A percentile compares a stretch with the other conserved stretches of the same genome.
These are phyloP conservation scores for Auriscalpium orientale DNA, from an alignment of 768 basidiomycete genomes.

Conservation along the genomic window DNA sequence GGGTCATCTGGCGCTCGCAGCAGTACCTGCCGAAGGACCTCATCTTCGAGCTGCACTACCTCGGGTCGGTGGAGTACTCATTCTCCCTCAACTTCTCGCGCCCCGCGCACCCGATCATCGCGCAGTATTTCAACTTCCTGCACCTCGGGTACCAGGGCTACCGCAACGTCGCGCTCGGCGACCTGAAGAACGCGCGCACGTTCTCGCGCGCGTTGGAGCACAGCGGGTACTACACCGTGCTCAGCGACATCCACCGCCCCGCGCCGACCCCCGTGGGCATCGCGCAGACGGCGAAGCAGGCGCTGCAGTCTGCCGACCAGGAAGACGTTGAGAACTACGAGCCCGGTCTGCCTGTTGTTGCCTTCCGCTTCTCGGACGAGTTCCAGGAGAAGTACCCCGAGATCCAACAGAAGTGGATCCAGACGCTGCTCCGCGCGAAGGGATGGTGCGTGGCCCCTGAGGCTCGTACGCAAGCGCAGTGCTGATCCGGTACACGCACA, in stretches of 20 bases:
- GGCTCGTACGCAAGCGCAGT: no score
- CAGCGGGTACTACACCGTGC: slow-evolving; percentile 42
- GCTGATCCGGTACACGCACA: background rate
- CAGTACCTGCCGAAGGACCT: slow-evolving; percentile 58
- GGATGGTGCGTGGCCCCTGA: slow-evolving; percentile 28
- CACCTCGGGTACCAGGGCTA: slow-evolving; percentile 54
- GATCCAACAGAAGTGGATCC: slow-evolving; percentile 52
- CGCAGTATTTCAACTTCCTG: slow-evolving; percentile 57
- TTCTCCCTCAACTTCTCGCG: slow-evolving; percentile 60
- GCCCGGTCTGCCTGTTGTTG: slow-evolving; percentile 45
- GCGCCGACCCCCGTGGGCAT: slow-evolving; percentile 13
- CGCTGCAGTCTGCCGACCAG: slow-evolving; percentile 34
- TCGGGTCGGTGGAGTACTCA: slow-evolving; percentile 62
- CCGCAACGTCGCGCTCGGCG: slow-evolving; percentile 36
- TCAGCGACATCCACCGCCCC: slow-evolving; percentile 49
- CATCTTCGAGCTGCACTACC: slow-evolving; percentile 54
- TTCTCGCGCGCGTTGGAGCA: slow-evolving; percentile 55
- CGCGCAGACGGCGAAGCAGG: slow-evolving; percentile 24
- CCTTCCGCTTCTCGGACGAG: slow-evolving; percentile 47
- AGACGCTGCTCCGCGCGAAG: slow-evolving; percentile 38
- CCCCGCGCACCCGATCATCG: slow-evolving; percentile 53
- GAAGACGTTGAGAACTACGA: slow-evolving; percentile 54
- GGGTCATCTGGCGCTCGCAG: slow-evolving; percentile 55
- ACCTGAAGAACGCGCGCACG: slow-evolving; percentile 57
- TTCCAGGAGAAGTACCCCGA: slow-evolving; percentile 47